phyloP scores from a whole-genome alignment of 2,329 filamentous ascomycete genomes.

The Furcasterigmium furcatum region DNA sequence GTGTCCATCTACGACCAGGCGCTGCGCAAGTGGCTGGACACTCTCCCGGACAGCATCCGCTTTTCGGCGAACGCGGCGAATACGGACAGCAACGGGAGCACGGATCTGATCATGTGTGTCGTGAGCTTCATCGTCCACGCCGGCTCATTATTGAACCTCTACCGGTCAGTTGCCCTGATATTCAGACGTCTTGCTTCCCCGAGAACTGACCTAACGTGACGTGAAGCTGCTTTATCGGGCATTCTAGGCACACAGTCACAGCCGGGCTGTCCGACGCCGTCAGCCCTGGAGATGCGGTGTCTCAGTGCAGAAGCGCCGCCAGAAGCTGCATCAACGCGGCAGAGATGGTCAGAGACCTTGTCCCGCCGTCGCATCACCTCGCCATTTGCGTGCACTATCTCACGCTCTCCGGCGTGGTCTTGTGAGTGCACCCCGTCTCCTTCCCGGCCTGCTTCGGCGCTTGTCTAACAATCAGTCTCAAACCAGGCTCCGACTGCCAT shows the following conservation, averaged over 20 bases:
- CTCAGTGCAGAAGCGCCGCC: conserved; percentile 20
- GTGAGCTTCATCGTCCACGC: conserved; percentile 23
- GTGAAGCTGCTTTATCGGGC: not conserved
- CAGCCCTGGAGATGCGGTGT: not conserved
- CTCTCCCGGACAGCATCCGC: conserved; percentile 18
- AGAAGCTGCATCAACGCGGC: conserved; percentile 20
- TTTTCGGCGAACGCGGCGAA: conserved; percentile 18
- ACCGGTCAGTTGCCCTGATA: conserved; percentile 15
- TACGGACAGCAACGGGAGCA: conserved; percentile 3
- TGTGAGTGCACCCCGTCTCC: conserved; percentile 13
- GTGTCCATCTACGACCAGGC: conserved; percentile 12
- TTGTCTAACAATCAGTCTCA: no score
- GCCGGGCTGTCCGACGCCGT: not conserved
- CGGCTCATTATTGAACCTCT: conserved; percentile 20
- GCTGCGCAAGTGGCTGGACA: conserved; percentile 15
- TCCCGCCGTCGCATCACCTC: conserved; percentile 20
- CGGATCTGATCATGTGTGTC: conserved; percentile 21
- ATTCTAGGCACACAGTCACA: not conserved
- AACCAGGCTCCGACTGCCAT: conserved; percentile 15
- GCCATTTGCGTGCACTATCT: conserved; percentile 21
- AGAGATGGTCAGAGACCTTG: conserved; percentile 18
- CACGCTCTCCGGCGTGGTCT: conserved; percentile 18
- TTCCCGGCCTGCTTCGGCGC: not conserved
- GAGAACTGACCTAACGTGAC: not conserved
- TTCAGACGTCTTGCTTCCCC: no score